Evolutionary conservation across 768 basidiomycete genomes (phyloP), one percentile per base, ranked within the genome.

Genomic region (Myochromella boudieri): DNA sequence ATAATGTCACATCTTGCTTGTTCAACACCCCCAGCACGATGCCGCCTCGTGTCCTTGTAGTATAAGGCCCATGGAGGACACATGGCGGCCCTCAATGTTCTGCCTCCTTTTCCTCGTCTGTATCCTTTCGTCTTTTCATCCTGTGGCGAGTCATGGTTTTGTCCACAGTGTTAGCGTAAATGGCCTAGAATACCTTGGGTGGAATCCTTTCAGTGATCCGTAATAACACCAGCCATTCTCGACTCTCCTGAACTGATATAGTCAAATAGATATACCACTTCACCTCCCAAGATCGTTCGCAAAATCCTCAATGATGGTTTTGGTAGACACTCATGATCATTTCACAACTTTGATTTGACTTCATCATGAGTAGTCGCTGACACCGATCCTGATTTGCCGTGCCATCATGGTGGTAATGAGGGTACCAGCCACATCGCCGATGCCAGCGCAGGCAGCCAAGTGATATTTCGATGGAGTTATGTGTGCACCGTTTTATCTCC

Each of bases 381-480:
- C 24, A 60, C 56, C 14, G 66, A 67, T 53, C 45, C 67, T 38
- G 67, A 76, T 52, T 59, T 77, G 34, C 67, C 74, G 22, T 78
- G 77, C 60, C 67, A 72, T 51, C 62, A 65, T 37, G 68, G 67
- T 41, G 76, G 75, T 20, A 63, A 69, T 42, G 55, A 61, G 40
- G 68, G 66, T 12, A 72, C 70, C 5, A 47, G 58, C 38, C 58
- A 61, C 15, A 44, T 70, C 29, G 72, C 72, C 25, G 64, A 66
- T 29, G 72, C 60, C 34, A 44, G 61, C 33, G 68, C 74, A 37
- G 75, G 76, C 26, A 69, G 70, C 44, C 57, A 66, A 42, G 63
- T 77, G 25, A 62, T 59, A 2, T 77, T 77, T 54, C 55, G 69
- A 42, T 76, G 75, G 75, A 62, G 54, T 44, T 68, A 70, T 56